phyloP scores from a whole-genome alignment of 148 eudicot species.

The Silene uniflora region DNA sequence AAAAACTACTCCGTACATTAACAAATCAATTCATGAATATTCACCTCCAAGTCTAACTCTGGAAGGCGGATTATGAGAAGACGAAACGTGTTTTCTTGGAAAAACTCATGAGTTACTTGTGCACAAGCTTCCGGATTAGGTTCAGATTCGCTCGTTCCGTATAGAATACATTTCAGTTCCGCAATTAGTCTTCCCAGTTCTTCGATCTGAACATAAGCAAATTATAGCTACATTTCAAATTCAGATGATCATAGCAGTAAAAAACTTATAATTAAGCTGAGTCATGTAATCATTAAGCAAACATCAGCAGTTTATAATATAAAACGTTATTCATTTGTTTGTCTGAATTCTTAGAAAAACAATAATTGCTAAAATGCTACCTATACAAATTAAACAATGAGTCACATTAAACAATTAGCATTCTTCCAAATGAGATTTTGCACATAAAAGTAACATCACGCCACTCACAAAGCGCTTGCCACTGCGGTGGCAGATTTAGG shows the following conservation, averaged over 20 bases:
- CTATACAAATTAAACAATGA: background rate
- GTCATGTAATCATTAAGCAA: constrained; percentile 7
- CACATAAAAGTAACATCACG: background rate
- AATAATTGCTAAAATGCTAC: too few species aligned
- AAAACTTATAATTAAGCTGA: background rate
- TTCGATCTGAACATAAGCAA: constrained; percentile 29
- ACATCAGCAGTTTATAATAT: background rate
- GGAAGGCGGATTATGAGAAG: constrained; percentile 43
- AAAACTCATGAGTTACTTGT: constrained; percentile 52
- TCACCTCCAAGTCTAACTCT: constrained; percentile 48
- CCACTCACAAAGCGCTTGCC: too few species aligned
- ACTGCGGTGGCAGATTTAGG: too few species aligned
- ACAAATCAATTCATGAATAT: background rate
- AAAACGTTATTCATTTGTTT: background rate
- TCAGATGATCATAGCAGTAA: background rate
- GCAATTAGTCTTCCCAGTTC: constrained; percentile 35
- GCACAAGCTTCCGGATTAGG: constrained; percentile 51
- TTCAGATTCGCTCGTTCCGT: constrained; percentile 52
- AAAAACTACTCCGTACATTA: background rate
- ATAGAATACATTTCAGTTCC: constrained; percentile 47
- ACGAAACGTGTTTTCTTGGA: constrained; percentile 43
- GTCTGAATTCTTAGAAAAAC: background rate
- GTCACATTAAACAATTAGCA: background rate
- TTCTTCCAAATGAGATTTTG: background rate
- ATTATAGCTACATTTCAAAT: background rate